Percentiles rank a stretch among this genome's conserved stretches.
These are phyloP conservation scores for Gloeostereum incarnatum DNA, from an alignment of 768 basidiomycete species.

Conservation along the genomic window DNA sequence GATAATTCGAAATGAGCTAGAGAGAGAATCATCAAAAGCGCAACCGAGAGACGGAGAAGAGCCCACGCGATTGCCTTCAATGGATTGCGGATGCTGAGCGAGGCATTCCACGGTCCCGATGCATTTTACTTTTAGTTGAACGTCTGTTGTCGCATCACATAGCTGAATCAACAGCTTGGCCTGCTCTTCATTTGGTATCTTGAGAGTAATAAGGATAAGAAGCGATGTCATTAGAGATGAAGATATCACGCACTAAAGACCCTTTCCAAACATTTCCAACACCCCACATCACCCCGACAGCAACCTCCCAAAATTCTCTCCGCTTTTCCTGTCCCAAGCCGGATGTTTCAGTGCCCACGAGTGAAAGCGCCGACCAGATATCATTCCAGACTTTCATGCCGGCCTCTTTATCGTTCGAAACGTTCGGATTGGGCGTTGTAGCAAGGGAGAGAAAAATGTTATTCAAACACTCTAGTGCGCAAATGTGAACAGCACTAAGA, in stretches of 20 bases:
- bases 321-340: conserved; percentile 59
- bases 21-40: conserved; percentile 1
- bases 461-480: conserved; percentile 83
- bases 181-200: conserved; percentile 55
- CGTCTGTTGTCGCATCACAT: conserved; percentile 45
- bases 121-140: conserved; percentile 58
- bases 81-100: conserved; percentile 55
- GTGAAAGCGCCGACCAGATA: conserved; percentile 53
- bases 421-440: conserved; percentile 28
- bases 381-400: conserved; percentile 54
- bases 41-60: background rate
- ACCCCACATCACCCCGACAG: conserved; percentile 82
- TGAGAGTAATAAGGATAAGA: background rate
- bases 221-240: conserved; percentile 1
- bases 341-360: conserved; percentile 47
- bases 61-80: conserved; percentile 58
- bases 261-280: conserved; percentile 72
- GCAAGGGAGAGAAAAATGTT: conserved; percentile 79
- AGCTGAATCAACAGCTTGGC: conserved; percentile 58
- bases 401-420: conserved; percentile 33
- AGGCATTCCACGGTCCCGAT: conserved; percentile 83
- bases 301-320: conserved; percentile 70
- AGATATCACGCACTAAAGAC: conserved; percentile 36
- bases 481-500: conserved; percentile 74
- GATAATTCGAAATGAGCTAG: conserved; percentile 55